A percentile compares a stretch with the other conserved stretches of the same genome.
These are phyloP conservation scores for Candida andamanensis DNA, from an alignment of 805 yeast genomes.

Conservation along the genomic window DNA sequence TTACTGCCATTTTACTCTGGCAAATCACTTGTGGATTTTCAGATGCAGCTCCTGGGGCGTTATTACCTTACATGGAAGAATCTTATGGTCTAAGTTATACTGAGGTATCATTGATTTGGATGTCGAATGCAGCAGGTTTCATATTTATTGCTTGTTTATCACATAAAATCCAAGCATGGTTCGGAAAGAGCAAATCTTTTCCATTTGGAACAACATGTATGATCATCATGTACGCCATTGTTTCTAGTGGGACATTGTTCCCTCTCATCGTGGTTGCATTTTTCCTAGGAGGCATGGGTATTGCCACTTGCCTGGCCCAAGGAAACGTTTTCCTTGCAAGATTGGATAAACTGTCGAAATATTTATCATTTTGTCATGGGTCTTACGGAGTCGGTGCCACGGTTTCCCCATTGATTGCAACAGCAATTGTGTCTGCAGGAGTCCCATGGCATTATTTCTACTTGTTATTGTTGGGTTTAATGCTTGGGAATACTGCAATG, in stretches of 20 bases:
- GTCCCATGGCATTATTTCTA: conserved; percentile 52
- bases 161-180: conserved; percentile 34
- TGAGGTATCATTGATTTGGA: conserved; percentile 54
- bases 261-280: conserved; percentile 46
- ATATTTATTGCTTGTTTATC: conserved; percentile 46
- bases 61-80: conserved; percentile 50
- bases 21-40: conserved; percentile 38
- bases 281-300: conserved; percentile 55
- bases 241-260: conserved; percentile 45
- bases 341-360: conserved; percentile 49
- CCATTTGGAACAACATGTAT: conserved; percentile 32
- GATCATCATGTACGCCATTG: conserved; percentile 39
- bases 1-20: conserved; percentile 38
- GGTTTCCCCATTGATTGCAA: conserved; percentile 59
- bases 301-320: conserved; percentile 46
- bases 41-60: conserved; percentile 59
- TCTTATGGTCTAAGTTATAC: conserved; percentile 46
- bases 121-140: conserved; percentile 53
- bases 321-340: conserved; percentile 47
- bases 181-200: conserved; percentile 40
- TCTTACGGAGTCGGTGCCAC: conserved; percentile 71
- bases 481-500: conserved; percentile 26
- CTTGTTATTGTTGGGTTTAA: conserved; percentile 41
- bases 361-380: conserved; percentile 63
- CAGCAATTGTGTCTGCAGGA: conserved; percentile 46